Conservation (phyloP, 1,139 yeast genomes). For the Saccharomyces hybrid region DNA sequence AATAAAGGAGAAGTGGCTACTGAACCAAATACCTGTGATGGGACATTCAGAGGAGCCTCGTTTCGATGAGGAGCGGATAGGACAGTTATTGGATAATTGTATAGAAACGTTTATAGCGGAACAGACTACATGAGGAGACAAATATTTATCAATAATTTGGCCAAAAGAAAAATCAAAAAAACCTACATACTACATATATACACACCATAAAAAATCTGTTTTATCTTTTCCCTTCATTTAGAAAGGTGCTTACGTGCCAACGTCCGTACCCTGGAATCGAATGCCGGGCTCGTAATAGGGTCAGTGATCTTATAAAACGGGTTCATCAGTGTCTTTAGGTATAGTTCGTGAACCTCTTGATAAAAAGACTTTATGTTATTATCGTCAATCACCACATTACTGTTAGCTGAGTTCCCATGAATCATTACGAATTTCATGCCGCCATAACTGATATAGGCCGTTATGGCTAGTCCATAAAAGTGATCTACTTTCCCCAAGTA, state of each 20-base stretch:
- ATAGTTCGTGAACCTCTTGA: slow-evolving; percentile 76
- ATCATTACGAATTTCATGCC: slow-evolving; percentile 75
- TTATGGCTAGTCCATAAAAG: slow-evolving; percentile 72
- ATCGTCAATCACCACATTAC: slow-evolving; percentile 43
- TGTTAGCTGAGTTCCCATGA: slow-evolving; percentile 43
- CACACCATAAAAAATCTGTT: not conserved
- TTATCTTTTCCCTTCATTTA: not conserved
- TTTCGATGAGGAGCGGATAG: slow-evolving; percentile 13
- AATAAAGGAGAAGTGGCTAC: slow-evolving; percentile 31
- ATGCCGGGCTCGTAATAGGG: slow-evolving; percentile 64
- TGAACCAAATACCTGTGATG: slow-evolving; percentile 28
- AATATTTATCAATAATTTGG: not conserved
- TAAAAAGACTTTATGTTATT: slow-evolving; percentile 78
- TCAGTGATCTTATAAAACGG: slow-evolving; percentile 80
- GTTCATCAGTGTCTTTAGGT: slow-evolving; percentile 74
- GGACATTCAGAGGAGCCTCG: slow-evolving; percentile 4
- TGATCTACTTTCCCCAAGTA: slow-evolving; percentile 74
- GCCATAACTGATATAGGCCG: slow-evolving; percentile 84
- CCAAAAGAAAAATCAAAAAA: not conserved
- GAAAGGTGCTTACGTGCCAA: slow-evolving; percentile 70
- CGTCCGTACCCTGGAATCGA: slow-evolving; percentile 66
- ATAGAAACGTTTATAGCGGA: slow-evolving; percentile 15
- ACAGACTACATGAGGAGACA: not conserved
- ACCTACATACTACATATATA: not conserved
- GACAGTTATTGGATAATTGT: slow-evolving; percentile 13